These are phyloP conservation scores for Cutaneotrichosporon sp. DNA, from an alignment of 1,284 basidiomycete species.

Conservation along the genomic window DNA sequence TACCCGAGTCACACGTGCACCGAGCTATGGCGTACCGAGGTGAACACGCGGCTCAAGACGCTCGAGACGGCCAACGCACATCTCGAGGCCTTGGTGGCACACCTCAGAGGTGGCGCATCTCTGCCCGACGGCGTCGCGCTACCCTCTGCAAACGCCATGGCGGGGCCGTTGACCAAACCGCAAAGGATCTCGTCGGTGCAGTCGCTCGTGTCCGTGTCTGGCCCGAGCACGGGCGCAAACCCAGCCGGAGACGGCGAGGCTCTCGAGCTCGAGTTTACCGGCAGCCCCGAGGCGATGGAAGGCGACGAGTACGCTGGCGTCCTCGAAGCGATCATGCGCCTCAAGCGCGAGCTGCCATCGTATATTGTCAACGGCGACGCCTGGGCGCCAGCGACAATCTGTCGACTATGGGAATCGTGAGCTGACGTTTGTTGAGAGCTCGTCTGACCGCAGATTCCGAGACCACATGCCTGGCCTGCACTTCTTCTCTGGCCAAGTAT, in stretches of 20 bases:
- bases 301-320: slow-evolving; percentile 11
- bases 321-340: slow-evolving; percentile 8
- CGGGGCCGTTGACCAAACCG: not conserved
- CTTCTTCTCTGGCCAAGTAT: slow-evolving; percentile 22
- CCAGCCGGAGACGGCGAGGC: not conserved
- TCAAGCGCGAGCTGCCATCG: slow-evolving; percentile 16
- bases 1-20: slow-evolving; percentile 22
- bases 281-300: not conserved
- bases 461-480: slow-evolving; percentile 23
- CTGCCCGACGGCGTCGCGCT: not conserved
- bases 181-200: no score
- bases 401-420: slow-evolving; percentile 17
- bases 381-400: slow-evolving; percentile 8
- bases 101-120: not conserved
- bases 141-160: not conserved
- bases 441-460: slow-evolving; percentile 18
- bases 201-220: no score
- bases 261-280: not conserved
- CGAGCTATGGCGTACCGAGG: slow-evolving; percentile 21
- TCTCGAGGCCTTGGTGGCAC: slow-evolving; percentile 10
- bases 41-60: slow-evolving; percentile 15
- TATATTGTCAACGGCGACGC: slow-evolving; percentile 10
- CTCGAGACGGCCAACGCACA: slow-evolving; percentile 14
- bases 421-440: not conserved
- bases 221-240: no score